Evolutionary conservation across 2,329 filamentous ascomycete genomes (phyloP), one percentile per base, ranked within the genome.

Genomic region (Colletotrichum acutatum): DNA sequence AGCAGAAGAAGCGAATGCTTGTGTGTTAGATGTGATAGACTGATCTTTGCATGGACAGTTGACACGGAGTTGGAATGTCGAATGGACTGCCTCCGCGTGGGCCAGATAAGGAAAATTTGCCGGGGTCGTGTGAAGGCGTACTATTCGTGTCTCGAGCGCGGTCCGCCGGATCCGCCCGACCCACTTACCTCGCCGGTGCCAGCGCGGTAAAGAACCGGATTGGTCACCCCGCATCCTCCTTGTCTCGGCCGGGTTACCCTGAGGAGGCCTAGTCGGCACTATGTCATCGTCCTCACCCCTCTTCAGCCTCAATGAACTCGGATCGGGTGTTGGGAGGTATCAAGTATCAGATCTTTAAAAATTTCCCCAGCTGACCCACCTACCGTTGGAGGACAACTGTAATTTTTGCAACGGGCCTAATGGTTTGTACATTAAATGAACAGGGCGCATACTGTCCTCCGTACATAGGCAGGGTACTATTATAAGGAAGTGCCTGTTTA

Each of bases 101-200:
- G 16, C 67, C 67, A 66, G 68, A 71, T 67, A 60, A 71, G 62
- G 54, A 60, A 57, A 71, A 71, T 66, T 54, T 71, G 60, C 61
- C 60, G 67, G 67, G 67, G 67, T 19, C 30, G 52, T 9, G 28
- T 49, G 24, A 16, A 53, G 46, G 32, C 11, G 11, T 5, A 16
- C 46, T 37, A 24, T n/a, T 66, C 34, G 14, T 30, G 34, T 32
- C 37, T 66, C 56, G 68, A 71, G 68, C 68, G 68, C 63, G 68
- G 68, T 71, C 68, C 54, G 68, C 56, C 62, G 68, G 30, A 58
- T 34, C 62, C 54, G n/a, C 62, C 42, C 19, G 68, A 30, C 63
- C 68, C 68, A 59, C 68, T 56, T 60, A 19, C 24, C 24, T 16
- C 30, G 32, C 63, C n/a, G 54, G 34, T 24, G 34, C 7, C 54